Base-by-base conservation (phyloP, 2,329 filamentous ascomycete genomes). In the Arthrobotrys megalospora region DNA sequence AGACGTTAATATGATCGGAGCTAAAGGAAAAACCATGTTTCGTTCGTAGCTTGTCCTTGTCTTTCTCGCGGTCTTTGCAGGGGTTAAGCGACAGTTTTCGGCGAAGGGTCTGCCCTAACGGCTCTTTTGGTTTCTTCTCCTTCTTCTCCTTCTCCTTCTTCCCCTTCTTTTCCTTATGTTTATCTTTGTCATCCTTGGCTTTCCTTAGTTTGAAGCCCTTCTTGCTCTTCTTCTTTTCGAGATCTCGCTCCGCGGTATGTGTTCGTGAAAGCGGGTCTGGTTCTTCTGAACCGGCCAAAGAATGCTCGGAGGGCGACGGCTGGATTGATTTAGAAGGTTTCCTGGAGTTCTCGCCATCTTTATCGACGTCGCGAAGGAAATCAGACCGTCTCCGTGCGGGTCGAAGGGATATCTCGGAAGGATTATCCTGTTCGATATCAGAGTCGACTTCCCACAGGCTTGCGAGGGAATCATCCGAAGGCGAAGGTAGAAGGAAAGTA, bases 381-480 rank as follows among this genome's bases (percentile, higher is more conserved):
- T 45, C 24, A 14, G 12, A 11, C 14, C 52, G 32, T 6, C 34
- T 38, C 16, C 6, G 32, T 7, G 16, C 45, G 6, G 66, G 45
- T 12, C 62, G 41, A 28, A 62, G 34, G n/a, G 72, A 55, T 36
- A 67, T 21, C 43, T 53, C 60, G 43, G 66, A 45, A 0, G 50
- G 50, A 19, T 50, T 36, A 12, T 67, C 45, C 21, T 47, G 65
- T 6, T 63, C 66, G 36, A 32, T 12, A 55, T 71, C 43, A n/a
- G 48, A 62, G 34, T 67, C 50, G 21, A 52, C 41, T 52, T 76
- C 64, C 71, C 53, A 76, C 3, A 65, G 11, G 28, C 72, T 76
- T 6, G 41, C 14, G n/a, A 76, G 53, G n/a, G 73, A 71, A 14
- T 78, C 67, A 1, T 41, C 28, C 5, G 73, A 71, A 2, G 58